Percentiles rank a stretch among this genome's conserved stretches.
Evolutionary conservation across 768 basidiomycete genomes (phyloP).

Genomic region (Leccinellum albellum): DNA sequence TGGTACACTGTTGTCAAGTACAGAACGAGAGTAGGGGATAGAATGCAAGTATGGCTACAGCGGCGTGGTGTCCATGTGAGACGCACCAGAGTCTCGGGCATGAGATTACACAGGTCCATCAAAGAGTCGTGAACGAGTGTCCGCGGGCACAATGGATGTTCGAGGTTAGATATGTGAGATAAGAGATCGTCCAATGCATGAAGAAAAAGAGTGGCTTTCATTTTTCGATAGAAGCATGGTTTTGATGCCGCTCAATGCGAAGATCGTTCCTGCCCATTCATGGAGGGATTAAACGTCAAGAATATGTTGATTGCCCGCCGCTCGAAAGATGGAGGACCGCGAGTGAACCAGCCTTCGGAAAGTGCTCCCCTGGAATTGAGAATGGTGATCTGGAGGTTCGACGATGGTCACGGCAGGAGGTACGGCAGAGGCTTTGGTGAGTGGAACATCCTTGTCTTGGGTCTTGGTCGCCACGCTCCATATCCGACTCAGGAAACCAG

Average conservation of each 20-base stretch:
- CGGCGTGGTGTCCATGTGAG: conserved; percentile 23
- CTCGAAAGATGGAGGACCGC: conserved; percentile 42
- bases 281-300: conserved; percentile 26
- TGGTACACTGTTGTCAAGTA: conserved; percentile 25
- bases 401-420: conserved; percentile 22
- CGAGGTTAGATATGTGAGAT: conserved; percentile 27
- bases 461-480: conserved; percentile 60
- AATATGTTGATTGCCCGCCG: conserved; percentile 22
- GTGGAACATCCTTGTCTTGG: conserved; percentile 27
- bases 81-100: conserved; percentile 13
- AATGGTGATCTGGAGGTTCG: conserved; percentile 25
- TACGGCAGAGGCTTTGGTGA: conserved; percentile 6
- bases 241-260: conserved; percentile 14
- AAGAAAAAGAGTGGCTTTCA: conserved; percentile 13
- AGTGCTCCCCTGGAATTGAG: conserved; percentile 29
- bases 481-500: conserved; percentile 65
- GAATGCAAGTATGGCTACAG: conserved; percentile 25
- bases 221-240: conserved; percentile 21
- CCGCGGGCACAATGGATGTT: conserved; percentile 17
- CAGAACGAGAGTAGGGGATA: conserved; percentile 33
- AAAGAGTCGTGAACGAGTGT: conserved; percentile 14
- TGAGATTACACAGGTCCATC: conserved; percentile 3
- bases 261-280: conserved; percentile 7
- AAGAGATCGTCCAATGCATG: conserved; percentile 13
- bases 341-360: conserved; percentile 44